Percentiles rank a stretch among this genome's conserved stretches.
phyloP scores from a whole-genome alignment of 2,329 filamentous ascomycete species.

The Pseudogymnoascus sp. region DNA sequence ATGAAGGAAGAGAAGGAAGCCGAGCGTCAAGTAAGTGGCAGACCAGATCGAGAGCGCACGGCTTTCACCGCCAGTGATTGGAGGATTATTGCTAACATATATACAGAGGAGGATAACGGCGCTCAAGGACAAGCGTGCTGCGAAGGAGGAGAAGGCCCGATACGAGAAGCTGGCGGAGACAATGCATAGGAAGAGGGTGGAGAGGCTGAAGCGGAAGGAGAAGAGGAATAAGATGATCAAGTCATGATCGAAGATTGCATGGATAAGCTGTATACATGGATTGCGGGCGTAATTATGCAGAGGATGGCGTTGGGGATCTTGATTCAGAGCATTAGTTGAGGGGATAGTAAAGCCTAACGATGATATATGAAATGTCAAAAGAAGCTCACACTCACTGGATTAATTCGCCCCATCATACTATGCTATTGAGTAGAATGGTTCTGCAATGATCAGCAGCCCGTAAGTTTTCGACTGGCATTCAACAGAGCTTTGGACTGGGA shows the following conservation, averaged over 20 bases:
- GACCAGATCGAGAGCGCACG: neutral
- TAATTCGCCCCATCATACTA: neutral
- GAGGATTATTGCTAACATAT: constrained; percentile 10
- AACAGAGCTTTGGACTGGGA: neutral
- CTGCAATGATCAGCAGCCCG: neutral
- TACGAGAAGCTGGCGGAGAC: constrained; percentile 94
- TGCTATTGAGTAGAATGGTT: no score
- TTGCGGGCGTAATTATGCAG: constrained; percentile 13
- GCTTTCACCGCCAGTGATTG: neutral
- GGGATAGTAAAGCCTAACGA: neutral
- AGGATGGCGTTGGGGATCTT: constrained; percentile 15
- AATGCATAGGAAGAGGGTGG: constrained; percentile 94
- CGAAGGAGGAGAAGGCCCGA: constrained; percentile 86
- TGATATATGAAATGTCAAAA: constrained; percentile 3
- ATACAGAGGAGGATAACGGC: constrained; percentile 63
- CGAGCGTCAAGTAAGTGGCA: constrained; percentile 61
- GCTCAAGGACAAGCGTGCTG: constrained; percentile 76
- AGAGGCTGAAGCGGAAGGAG: constrained; percentile 87
- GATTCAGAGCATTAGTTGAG: neutral
- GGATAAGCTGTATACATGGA: constrained; percentile 9
- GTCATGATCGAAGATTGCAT: constrained; percentile 38
- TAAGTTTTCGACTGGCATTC: neutral
- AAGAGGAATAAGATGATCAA: constrained; percentile 85
- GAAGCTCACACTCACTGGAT: constrained; percentile 2
- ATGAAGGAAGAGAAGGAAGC: constrained; percentile 93